phyloP scores from a whole-genome alignment of 768 basidiomycete genomes.

The Hygrophoropsis aurantiaca region DNA sequence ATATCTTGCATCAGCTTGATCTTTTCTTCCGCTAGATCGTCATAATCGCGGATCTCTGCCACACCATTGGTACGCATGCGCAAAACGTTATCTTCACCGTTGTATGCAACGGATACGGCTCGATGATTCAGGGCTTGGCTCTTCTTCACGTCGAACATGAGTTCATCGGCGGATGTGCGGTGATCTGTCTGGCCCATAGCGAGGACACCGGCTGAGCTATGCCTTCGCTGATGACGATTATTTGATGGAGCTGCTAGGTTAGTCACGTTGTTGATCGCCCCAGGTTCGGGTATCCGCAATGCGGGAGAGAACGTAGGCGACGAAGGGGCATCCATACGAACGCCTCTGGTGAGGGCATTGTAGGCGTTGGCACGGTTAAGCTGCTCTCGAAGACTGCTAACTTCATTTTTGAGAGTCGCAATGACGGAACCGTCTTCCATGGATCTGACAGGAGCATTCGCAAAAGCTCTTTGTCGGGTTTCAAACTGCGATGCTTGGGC shows the following conservation, averaged over 20 bases:
- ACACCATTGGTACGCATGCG: conserved; percentile 66
- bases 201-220: conserved; percentile 84
- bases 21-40: conserved; percentile 94
- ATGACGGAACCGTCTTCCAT: conserved; percentile 88
- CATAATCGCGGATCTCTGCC: conserved; percentile 70
- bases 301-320: conserved; percentile 87
- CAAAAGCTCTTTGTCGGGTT: conserved; percentile 68
- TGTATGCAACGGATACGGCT: conserved; percentile 86
- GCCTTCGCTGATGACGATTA: conserved; percentile 75
- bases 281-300: conserved; percentile 54
- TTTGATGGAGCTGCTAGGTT: conserved; percentile 34
- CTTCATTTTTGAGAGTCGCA: conserved; percentile 86
- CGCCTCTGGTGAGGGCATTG: conserved; percentile 76
- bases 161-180: conserved; percentile 76
- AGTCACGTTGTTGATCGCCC: conserved; percentile 43
- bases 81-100: conserved; percentile 74
- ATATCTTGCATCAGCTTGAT: conserved; percentile 90
- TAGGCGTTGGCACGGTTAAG: conserved; percentile 94
- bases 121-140: conserved; percentile 73
- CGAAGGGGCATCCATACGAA: conserved; percentile 66
- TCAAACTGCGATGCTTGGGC: conserved; percentile 77
- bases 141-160: conserved; percentile 72
- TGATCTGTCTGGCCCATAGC: conserved; percentile 56
- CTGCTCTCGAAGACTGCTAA: conserved; percentile 90
- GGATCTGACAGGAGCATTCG: conserved; percentile 60